Evolutionary conservation across 352 stramenopile genomes (phyloP).

Genomic region (Pythium catenulatum): DNA sequence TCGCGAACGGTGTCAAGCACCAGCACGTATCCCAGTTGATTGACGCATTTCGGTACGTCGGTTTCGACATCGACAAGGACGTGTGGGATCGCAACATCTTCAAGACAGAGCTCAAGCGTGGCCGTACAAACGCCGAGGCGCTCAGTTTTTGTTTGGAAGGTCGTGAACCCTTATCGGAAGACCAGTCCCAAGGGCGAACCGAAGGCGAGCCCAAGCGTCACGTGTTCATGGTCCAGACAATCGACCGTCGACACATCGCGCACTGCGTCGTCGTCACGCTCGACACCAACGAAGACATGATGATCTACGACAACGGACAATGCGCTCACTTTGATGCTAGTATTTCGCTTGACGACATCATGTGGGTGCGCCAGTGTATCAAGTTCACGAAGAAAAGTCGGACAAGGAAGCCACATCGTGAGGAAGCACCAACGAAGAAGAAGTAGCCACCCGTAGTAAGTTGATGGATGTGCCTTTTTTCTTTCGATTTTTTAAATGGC

Average conservation of each 20-base stretch:
- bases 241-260: not conserved
- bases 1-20: not conserved
- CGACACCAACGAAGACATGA: not conserved
- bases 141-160: not conserved
- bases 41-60: too few species aligned
- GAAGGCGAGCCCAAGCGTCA: not conserved
- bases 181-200: too few species aligned
- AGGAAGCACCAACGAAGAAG: not conserved
- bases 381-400: not conserved
- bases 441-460: not conserved
- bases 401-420: not conserved
- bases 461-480: not conserved
- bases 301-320: slow-evolving; percentile 2
- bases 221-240: not conserved
- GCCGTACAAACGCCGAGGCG: not conserved
- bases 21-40: not conserved
- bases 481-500: too few species aligned
- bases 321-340: not conserved
- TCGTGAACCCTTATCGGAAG: too few species aligned
- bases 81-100: too few species aligned
- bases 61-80: too few species aligned
- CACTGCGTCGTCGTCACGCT: not conserved
- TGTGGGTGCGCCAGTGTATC: slow-evolving; percentile 3
- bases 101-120: too few species aligned
- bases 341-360: not conserved